phyloP scores from a whole-genome alignment of 2,329 filamentous ascomycete species.

The Penicillium sp. region DNA sequence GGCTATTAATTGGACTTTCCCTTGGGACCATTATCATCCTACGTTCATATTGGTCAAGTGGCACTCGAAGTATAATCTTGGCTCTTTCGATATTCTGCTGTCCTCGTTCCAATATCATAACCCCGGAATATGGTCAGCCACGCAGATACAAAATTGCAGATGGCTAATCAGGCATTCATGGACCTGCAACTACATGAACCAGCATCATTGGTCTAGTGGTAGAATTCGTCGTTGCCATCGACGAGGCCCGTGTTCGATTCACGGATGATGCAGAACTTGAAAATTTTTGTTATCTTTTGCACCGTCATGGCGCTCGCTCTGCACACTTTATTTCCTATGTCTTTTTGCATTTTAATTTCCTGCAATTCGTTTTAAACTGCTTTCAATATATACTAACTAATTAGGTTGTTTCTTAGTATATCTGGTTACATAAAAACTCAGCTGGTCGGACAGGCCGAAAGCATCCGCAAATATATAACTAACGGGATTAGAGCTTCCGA shows the following conservation, averaged over 20 bases:
- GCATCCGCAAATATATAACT: not conserved
- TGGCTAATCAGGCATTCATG: not conserved
- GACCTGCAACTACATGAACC: not conserved
- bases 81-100: not conserved
- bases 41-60: not conserved
- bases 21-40: not conserved
- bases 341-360: not conserved
- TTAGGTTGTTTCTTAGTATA: too few species aligned
- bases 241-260: conserved; percentile 49
- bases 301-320: not conserved
- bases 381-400: too few species aligned
- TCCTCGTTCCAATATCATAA: not conserved
- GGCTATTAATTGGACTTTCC: conserved; percentile 11
- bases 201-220: conserved; percentile 48
- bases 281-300: conserved; percentile 4
- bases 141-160: too few species aligned
- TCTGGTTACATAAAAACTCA: not conserved
- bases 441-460: not conserved
- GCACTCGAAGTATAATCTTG: not conserved
- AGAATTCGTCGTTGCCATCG: conserved; percentile 48
- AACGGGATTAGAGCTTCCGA: too few species aligned
- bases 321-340: not conserved
- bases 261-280: conserved; percentile 38
- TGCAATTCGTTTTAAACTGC: not conserved
- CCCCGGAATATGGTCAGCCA: too few species aligned